Conservation (phyloP, 257 asterid genomes). For the Fraxinus pennsylvanica region DNA sequence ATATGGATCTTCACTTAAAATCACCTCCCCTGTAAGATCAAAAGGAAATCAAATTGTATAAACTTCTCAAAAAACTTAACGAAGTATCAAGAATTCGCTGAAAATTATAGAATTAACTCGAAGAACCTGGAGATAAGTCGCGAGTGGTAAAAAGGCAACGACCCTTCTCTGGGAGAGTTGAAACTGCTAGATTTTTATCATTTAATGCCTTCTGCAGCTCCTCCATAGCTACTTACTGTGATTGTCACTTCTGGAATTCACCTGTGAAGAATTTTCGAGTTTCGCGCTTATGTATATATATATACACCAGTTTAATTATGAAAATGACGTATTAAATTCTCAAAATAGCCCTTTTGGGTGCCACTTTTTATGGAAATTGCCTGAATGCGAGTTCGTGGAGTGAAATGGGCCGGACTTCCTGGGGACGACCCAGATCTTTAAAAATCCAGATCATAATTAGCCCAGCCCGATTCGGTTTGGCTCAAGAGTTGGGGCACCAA, state of each 20-base stretch:
- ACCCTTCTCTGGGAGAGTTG: conserved; percentile 68
- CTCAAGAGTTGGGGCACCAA: too few relatives aligned
- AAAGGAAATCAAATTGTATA: background rate
- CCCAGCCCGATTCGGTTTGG: too few relatives aligned
- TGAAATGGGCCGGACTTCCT: too few relatives aligned
- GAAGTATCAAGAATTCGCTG: conserved; percentile 10
- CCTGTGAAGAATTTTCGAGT: background rate
- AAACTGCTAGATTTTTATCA: conserved; percentile 39
- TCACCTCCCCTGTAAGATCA: conserved; percentile 67
- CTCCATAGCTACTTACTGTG: conserved; percentile 46
- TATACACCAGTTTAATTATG: too few relatives aligned
- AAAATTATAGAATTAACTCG: background rate
- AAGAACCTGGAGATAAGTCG: conserved; percentile 74
- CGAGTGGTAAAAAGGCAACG: conserved; percentile 75
- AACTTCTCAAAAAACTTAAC: background rate
- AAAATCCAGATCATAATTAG: too few relatives aligned
- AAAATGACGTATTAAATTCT: too few relatives aligned
- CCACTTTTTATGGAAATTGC: too few relatives aligned
- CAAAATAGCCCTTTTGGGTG: background rate
- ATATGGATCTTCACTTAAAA: conserved; percentile 71
- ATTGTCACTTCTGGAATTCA: background rate
- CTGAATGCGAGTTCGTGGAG: too few relatives aligned
- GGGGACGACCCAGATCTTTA: too few relatives aligned
- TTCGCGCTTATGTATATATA: background rate
- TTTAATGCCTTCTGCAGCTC: conserved; percentile 47